A percentile compares a stretch with the other conserved stretches of the same genome.
phyloP scores from a whole-genome alignment of 331 rosid genomes.

The Malus hybrid region DNA sequence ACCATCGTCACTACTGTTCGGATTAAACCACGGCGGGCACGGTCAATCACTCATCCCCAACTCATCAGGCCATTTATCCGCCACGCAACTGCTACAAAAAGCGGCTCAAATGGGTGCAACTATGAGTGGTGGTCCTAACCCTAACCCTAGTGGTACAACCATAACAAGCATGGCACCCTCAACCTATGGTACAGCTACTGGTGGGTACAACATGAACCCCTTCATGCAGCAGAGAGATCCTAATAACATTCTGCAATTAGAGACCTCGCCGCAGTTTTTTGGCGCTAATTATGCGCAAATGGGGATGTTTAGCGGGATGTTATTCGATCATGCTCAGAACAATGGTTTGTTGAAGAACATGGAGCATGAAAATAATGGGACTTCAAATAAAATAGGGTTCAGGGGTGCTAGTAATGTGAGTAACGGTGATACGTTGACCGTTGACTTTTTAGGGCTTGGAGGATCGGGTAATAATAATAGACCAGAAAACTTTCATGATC shows the following conservation, averaged over 20 bases:
- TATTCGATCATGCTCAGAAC: conserved; percentile 29
- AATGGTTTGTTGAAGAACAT: conserved; percentile 38
- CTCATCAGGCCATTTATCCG: conserved; percentile 51
- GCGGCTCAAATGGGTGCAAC: conserved; percentile 50
- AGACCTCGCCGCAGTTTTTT: conserved; percentile 19
- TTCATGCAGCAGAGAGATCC: conserved; percentile 21
- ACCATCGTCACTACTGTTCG: neutral
- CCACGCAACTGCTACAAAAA: conserved; percentile 50
- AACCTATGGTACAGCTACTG: conserved; percentile 15
- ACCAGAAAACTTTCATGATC: conserved; percentile 35
- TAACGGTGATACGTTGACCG: conserved; percentile 49
- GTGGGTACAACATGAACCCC: conserved; percentile 28
- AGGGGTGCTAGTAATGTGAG: conserved; percentile 11
- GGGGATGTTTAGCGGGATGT: conserved; percentile 42
- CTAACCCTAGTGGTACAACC: neutral
- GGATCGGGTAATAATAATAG: conserved; percentile 10
- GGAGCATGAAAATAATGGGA: conserved; percentile 17
- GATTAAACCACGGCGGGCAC: neutral
- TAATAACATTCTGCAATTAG: neutral
- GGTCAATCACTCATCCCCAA: neutral
- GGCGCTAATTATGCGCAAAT: conserved; percentile 15
- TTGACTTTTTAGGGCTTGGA: conserved; percentile 70
- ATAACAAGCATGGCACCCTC: conserved; percentile 46
- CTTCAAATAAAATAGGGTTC: neutral
- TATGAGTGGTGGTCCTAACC: conserved; percentile 10